Base-by-base conservation (phyloP, 768 basidiomycete species). In the Wakefieldia striispora region DNA sequence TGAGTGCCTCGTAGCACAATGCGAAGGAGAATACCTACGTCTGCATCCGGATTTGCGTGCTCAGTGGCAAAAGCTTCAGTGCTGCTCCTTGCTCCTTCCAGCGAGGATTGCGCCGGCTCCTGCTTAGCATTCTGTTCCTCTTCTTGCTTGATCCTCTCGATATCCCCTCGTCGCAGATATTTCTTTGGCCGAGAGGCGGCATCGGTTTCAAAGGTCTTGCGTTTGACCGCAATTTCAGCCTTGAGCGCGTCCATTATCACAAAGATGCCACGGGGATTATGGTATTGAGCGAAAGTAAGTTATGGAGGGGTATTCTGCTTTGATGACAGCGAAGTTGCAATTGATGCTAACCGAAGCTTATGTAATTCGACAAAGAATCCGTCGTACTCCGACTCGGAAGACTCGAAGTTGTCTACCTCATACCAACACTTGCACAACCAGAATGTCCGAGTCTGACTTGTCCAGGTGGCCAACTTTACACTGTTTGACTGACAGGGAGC, bases 141-240 rank as follows among this genome's bases (percentile, higher is more conserved):
- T 43, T 79, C 76, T 37, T 69, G 77, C 54, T 74, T 78, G 35
- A 90, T 63, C 19, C 79, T 80, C 56, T 97, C 94, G 13, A 97
- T 69, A n/a, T 98, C 95, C 16, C 89, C 91, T 55, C 88, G 79
- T 35, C 89, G 83, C 81, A 97, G 81, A 68, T 98, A 98, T 72
- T 97, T 97, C 19, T 75, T 79, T 0, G 86, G 80, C 6, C 84
- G 73, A n/a, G 64, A 59, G 36, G 63, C 52, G 6, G 56, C 19
- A n/a, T 75, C 78, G 12, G 78, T 72, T 40, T 77, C 71, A 3
- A 89, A 68, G 5, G 81, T 75, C 66, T 95, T 95, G 57, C 94
- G 86, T 70, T 99, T 98, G 47, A 80, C 70, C 14, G 83, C 85
- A 53, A 99, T 86, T 67, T 95, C 91, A 45, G 89, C 85, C 56